Conservation (phyloP, 2,329 filamentous ascomycete genomes). For the Arthroderma uncinatum region DNA sequence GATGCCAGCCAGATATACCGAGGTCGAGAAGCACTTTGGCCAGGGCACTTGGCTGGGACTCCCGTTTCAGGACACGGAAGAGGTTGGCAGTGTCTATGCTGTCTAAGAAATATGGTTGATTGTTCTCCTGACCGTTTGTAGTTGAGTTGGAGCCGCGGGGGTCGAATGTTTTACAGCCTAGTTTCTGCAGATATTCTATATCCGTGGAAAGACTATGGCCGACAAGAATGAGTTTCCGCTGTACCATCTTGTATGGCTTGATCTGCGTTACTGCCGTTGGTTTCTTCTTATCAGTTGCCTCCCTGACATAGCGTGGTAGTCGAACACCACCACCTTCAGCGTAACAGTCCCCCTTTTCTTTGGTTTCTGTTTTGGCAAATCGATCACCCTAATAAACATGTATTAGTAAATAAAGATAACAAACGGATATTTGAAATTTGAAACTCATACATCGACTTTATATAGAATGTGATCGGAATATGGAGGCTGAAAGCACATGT, state of each 20-base stretch:
- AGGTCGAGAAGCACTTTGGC: constrained; percentile 52
- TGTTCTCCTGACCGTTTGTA: background rate
- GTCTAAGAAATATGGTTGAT: constrained; percentile 44
- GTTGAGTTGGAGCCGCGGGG: constrained; percentile 23
- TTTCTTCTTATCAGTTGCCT: background rate
- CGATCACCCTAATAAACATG: background rate
- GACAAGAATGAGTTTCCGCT: constrained; percentile 59
- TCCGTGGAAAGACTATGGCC: constrained; percentile 64
- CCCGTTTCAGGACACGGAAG: constrained; percentile 51
- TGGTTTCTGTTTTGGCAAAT: background rate
- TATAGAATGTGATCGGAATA: constrained; percentile 33
- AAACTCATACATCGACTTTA: background rate
- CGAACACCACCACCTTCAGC: background rate
- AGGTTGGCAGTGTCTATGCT: constrained; percentile 62
- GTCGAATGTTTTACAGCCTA: constrained; percentile 42
- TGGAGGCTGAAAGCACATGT: constrained; percentile 47
- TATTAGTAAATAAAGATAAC: background rate
- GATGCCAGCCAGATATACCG: constrained; percentile 49
- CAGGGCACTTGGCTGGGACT: constrained; percentile 47
- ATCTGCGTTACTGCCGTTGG: background rate
- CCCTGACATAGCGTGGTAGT: background rate
- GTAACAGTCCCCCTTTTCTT: background rate
- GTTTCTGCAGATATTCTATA: constrained; percentile 51
- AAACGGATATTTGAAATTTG: background rate
- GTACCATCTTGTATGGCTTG: constrained; percentile 10